These are phyloP conservation scores for Plantago major DNA, from an alignment of 257 asterid species.

Conservation along the genomic window DNA sequence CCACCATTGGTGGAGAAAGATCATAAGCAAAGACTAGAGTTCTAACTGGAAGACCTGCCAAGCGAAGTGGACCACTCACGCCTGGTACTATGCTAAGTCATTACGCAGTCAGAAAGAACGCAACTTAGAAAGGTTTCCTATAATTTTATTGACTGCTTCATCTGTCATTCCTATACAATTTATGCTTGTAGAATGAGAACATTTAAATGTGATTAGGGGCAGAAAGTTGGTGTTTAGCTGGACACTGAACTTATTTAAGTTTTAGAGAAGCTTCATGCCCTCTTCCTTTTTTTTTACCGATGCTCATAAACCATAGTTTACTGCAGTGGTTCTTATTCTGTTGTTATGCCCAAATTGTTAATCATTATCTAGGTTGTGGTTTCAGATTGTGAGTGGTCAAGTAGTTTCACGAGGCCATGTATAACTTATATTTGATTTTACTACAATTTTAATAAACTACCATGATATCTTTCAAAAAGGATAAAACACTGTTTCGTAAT, in stretches of 20 bases:
- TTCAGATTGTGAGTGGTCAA: not conserved
- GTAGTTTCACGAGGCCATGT: not conserved
- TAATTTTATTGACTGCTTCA: slow-evolving; percentile 19
- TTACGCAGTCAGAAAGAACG: slow-evolving; percentile 64
- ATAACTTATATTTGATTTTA: slow-evolving; percentile 5
- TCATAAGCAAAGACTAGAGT: slow-evolving; percentile 33
- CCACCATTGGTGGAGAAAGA: slow-evolving; percentile 56
- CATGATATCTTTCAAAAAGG: too few species aligned
- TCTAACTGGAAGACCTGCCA: slow-evolving; percentile 57
- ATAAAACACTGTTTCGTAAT: too few species aligned
- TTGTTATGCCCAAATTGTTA: not conserved
- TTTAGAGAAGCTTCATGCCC: slow-evolving; percentile 3
- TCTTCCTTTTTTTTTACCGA: slow-evolving; percentile 1
- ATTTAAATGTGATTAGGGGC: slow-evolving; percentile 2
- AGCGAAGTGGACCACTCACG: slow-evolving; percentile 91
- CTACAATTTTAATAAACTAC: too few species aligned
- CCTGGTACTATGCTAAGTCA: slow-evolving; percentile 60
- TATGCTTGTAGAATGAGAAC: slow-evolving; percentile 19
- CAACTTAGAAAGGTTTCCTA: slow-evolving; percentile 61
- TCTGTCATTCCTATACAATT: slow-evolving; percentile 14
- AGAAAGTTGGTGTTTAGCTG: too few species aligned
- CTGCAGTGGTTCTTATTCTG: slow-evolving; percentile 9
- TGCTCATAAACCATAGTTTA: not conserved
- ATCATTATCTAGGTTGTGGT: not conserved
- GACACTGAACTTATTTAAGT: not conserved